Percentiles rank a stretch among this genome's conserved stretches.
Conservation (phyloP, 176 grass and related monocot genomes). For the Paspalum vaginatum region DNA sequence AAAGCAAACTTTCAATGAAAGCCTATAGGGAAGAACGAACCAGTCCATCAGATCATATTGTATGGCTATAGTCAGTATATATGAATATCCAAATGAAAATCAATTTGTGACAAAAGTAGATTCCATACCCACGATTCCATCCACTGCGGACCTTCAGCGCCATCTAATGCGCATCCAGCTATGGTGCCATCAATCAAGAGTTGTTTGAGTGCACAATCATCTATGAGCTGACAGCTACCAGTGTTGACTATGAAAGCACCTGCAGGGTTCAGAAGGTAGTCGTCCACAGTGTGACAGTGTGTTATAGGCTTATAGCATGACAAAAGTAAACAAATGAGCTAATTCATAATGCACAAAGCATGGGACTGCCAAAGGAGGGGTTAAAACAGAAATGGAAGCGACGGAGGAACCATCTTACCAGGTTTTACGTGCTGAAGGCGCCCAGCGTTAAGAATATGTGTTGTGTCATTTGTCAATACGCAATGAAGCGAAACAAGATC, state of each 20-base stretch:
- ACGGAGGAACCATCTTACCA: constrained; percentile 53
- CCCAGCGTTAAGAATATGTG: constrained; percentile 80
- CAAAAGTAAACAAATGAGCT: constrained; percentile 10
- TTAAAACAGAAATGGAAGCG: constrained; percentile 14
- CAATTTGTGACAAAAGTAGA: constrained; percentile 38
- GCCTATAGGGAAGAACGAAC: constrained; percentile 11
- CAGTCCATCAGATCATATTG: constrained; percentile 12
- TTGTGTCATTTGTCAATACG: constrained; percentile 71
- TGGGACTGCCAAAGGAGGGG: neutral
- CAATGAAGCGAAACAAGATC: constrained; percentile 96
- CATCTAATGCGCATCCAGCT: constrained; percentile 93
- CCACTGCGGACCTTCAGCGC: constrained; percentile 94
- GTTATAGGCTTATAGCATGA: constrained; percentile 20
- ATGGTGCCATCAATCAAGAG: constrained; percentile 91
- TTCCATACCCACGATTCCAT: constrained; percentile 97
- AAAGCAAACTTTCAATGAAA: neutral
- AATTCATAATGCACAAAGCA: constrained; percentile 7
- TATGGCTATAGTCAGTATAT: constrained; percentile 8
- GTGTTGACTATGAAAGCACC: constrained; percentile 97
- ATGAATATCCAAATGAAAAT: constrained; percentile 34
- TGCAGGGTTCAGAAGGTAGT: constrained; percentile 46
- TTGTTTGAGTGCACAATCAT: constrained; percentile 93
- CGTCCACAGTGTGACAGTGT: neutral
- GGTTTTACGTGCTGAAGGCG: constrained; percentile 88
- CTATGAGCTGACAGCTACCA: constrained; percentile 88